A percentile compares a stretch with the other conserved stretches of the same genome.
Evolutionary conservation across 2,329 filamentous ascomycete genomes (phyloP).

Genomic region (Corniculantispora saksenae): DNA sequence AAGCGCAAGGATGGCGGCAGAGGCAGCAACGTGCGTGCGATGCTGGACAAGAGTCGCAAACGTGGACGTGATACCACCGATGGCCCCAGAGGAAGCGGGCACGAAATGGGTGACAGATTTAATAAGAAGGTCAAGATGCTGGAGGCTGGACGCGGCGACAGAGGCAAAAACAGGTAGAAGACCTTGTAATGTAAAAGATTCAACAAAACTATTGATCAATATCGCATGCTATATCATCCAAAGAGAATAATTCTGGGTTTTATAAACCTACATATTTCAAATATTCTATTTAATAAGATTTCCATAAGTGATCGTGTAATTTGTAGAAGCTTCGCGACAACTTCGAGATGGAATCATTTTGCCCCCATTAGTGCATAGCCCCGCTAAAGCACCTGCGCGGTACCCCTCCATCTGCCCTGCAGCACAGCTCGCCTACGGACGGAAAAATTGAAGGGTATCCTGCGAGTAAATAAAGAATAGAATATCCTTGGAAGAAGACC

Average conservation of each 20-base stretch:
- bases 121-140: slow-evolving; percentile 66
- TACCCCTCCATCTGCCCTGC: slow-evolving; percentile 4
- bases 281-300: neutral
- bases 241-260: neutral
- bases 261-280: neutral
- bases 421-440: neutral
- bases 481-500: neutral
- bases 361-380: slow-evolving; percentile 12
- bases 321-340: slow-evolving; percentile 19
- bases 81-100: slow-evolving; percentile 66
- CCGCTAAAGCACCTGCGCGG: neutral
- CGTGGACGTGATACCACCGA: slow-evolving; percentile 68
- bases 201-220: neutral
- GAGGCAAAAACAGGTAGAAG: slow-evolving; percentile 43
- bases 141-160: slow-evolving; percentile 47
- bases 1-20: slow-evolving; percentile 62
- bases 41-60: slow-evolving; percentile 86
- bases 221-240: neutral
- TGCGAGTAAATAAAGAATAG: neutral
- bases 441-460: no score
- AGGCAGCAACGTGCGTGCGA: slow-evolving; percentile 55
- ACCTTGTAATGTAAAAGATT: neutral
- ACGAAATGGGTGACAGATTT: slow-evolving; percentile 72
- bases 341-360: neutral
- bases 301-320: neutral